These are phyloP conservation scores for Conticribra weissflogii DNA, from an alignment of 108 stramenopile genomes.

Conservation along the genomic window DNA sequence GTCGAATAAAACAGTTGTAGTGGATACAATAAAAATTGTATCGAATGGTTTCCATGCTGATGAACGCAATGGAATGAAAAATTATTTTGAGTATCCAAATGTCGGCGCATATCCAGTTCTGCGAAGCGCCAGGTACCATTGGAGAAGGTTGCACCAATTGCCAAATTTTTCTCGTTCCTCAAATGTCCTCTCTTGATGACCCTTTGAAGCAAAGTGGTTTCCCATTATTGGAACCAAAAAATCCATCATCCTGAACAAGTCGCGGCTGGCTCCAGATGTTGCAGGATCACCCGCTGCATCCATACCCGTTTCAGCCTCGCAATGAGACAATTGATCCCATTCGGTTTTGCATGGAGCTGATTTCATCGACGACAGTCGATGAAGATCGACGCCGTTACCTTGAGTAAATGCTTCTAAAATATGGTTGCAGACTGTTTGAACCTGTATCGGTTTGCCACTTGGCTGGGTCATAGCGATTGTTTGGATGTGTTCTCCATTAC, in stretches of 20 bases:
- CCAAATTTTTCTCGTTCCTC: conserved; percentile 46
- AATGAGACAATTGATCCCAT: conserved; percentile 63
- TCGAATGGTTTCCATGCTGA: too few species aligned
- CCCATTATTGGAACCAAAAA: conserved; percentile 72
- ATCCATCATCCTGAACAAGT: conserved; percentile 63
- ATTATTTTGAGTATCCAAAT: too few species aligned
- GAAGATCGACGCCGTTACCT: conserved; percentile 62
- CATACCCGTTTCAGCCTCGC: conserved; percentile 55
- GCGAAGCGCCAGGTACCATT: conserved; percentile 70
- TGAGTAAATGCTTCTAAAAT: conserved; percentile 62
- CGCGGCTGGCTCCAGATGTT: conserved; percentile 55
- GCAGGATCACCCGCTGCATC: conserved; percentile 64
- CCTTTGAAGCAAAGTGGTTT: conserved; percentile 45
- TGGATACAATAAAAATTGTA: too few species aligned
- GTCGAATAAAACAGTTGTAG: too few species aligned
- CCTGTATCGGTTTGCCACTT: conserved; percentile 71
- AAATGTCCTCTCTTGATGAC: conserved; percentile 59
- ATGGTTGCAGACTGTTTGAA: conserved; percentile 69
- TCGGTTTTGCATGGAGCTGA: conserved; percentile 60
- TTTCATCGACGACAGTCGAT: conserved; percentile 38
- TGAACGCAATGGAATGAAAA: too few species aligned
- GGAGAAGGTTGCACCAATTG: conserved; percentile 60
- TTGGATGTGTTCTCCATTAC: conserved; percentile 58
- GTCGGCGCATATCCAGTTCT: conserved; percentile 59
- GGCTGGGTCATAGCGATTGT: conserved; percentile 74